phyloP scores from a whole-genome alignment of 345 rosid species.

The Barbarea vulgaris region DNA sequence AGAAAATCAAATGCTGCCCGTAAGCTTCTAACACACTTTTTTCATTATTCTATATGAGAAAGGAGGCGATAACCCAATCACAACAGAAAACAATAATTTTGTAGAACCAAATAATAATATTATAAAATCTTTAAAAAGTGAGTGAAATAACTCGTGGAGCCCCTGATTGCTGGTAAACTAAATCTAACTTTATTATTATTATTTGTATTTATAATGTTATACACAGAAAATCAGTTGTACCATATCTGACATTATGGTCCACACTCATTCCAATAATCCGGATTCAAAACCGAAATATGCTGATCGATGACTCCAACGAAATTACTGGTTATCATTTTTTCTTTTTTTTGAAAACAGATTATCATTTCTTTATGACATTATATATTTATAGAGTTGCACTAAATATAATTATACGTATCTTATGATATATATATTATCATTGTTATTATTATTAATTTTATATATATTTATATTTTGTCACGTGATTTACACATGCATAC shows the following conservation, averaged over 20 bases:
- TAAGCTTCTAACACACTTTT: constrained; percentile 15
- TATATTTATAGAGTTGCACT: not conserved
- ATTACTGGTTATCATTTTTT: no score
- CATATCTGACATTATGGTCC: not conserved
- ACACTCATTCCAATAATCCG: not conserved
- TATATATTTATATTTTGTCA: no score
- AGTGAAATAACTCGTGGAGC: constrained; percentile 14
- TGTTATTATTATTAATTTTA: no score
- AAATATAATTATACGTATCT: not conserved
- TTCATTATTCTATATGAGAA: constrained; percentile 7
- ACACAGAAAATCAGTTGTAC: not conserved
- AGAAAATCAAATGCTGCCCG: not conserved
- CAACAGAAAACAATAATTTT: constrained; percentile 17
- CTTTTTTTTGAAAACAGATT: no score
- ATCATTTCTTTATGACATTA: not conserved
- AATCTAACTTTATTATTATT: not conserved
- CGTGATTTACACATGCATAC: not conserved
- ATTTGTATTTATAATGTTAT: not conserved
- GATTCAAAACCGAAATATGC: not conserved
- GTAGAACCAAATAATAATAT: not conserved
- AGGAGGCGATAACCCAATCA: constrained; percentile 16
- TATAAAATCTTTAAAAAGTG: not conserved
- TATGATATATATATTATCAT: not conserved
- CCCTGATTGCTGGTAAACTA: constrained; percentile 14
- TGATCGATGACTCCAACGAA: not conserved